phyloP scores from a whole-genome alignment of 345 rosid species.

The Salix brachista region DNA sequence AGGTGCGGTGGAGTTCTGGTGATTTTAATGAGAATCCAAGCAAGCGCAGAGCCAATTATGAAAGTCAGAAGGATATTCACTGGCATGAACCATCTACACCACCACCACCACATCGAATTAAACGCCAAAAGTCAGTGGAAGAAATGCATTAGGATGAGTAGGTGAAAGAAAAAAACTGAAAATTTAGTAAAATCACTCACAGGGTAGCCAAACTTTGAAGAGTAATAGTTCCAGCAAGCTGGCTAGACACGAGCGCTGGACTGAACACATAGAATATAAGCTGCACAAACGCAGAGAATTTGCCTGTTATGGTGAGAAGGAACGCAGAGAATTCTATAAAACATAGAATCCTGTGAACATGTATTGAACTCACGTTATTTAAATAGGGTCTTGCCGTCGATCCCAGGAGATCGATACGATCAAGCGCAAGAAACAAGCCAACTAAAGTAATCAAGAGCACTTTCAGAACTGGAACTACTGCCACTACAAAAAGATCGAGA shows the following conservation, averaged over 20 bases:
- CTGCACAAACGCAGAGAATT: background rate
- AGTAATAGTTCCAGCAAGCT: background rate
- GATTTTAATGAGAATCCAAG: slow-evolving; percentile 37
- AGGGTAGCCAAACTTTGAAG: background rate
- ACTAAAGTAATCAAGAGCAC: background rate
- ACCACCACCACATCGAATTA: background rate
- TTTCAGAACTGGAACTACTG: background rate
- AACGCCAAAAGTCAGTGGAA: too few species aligned
- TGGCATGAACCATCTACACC: slow-evolving; percentile 56
- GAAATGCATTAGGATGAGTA: too few species aligned
- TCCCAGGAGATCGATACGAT: background rate
- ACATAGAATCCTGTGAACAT: background rate
- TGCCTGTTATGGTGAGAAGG: background rate
- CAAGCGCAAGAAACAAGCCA: background rate
- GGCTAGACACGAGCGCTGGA: slow-evolving; percentile 37
- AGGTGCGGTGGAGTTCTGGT: slow-evolving; percentile 38
- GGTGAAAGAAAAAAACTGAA: slow-evolving; percentile 9
- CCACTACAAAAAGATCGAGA: background rate
- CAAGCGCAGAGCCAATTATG: slow-evolving; percentile 34
- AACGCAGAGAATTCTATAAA: background rate
- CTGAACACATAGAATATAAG: background rate
- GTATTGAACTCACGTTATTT: background rate
- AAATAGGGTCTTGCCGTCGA: background rate
- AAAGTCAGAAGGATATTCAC: slow-evolving; percentile 34
- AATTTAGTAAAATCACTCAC: slow-evolving; percentile 32